Percentiles rank a stretch among this genome's conserved stretches.
These are phyloP conservation scores for Salvia splendens DNA, from an alignment of 257 asterid species.

Conservation along the genomic window DNA sequence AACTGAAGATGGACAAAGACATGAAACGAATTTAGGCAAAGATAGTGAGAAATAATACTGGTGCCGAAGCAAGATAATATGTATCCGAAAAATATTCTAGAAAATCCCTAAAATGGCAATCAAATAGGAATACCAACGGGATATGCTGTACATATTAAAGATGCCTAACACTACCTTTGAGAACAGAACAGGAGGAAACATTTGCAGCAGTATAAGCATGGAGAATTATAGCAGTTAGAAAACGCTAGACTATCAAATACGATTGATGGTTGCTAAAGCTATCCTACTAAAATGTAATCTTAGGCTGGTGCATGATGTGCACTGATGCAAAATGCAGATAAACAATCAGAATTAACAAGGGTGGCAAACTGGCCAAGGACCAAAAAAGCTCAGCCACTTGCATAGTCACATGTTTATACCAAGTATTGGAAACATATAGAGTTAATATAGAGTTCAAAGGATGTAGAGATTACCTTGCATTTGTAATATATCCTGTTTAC, in stretches of 20 bases:
- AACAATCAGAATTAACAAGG: conserved; percentile 5
- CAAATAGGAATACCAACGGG: background rate
- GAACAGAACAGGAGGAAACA: conserved; percentile 2
- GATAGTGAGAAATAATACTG: background rate
- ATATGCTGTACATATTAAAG: conserved; percentile 1
- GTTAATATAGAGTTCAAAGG: conserved; percentile 7
- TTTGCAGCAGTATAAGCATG: conserved; percentile 21
- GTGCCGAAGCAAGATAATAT: background rate
- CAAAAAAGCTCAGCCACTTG: background rate
- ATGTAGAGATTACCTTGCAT: conserved; percentile 3
- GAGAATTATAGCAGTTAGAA: background rate
- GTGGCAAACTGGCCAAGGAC: background rate
- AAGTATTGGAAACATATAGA: background rate
- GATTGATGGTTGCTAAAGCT: conserved; percentile 4
- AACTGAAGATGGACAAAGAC: background rate
- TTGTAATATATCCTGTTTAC: background rate
- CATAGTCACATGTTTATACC: background rate
- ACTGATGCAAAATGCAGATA: background rate
- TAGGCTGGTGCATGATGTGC: background rate
- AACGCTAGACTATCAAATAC: background rate
- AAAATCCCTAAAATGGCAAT: background rate
- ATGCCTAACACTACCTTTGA: conserved; percentile 5
- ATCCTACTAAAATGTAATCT: background rate
- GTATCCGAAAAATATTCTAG: background rate
- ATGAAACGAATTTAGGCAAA: background rate